Base-by-base conservation (phyloP, 768 basidiomycete species). In the Dioszegia aurantiaca region DNA sequence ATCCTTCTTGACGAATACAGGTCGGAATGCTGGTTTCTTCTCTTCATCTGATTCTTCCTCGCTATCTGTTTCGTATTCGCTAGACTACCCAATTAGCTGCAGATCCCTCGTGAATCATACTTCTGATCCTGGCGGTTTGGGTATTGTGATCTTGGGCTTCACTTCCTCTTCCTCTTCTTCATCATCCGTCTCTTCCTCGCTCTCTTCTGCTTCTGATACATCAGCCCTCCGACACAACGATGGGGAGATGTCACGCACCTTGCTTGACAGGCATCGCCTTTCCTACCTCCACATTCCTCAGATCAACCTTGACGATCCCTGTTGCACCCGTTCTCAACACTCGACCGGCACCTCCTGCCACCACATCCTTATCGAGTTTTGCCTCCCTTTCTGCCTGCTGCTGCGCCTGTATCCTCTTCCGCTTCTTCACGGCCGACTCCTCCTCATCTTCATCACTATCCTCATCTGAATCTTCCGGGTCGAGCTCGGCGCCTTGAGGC, bases 1-100 rank as follows among this genome's bases (percentile, higher is more conserved):
- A 40, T 68, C 64, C 42, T 98, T 98, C 55, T 89, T 89, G 17
- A 98, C 84, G 75, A 97, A 99, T 0, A 94, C 88, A 1, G 95
- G 95, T 62, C 93, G 82, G 77, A 94, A 91, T 62, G 86, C 84
- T 5, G 84, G 79, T 74, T 88, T 87, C 73, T 86, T 85, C 57
- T 70, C 71, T 51, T 75, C 73, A 41, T 74, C 72, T 8, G 65
- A 73, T 44, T 74, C 72, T 49, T 88, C 89, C 69, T 90, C 89
- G n/a, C 86, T 87, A 49, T 85, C 85, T n/a, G 81, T 83, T 69
- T 88, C 89, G 66, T 89, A 85, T 79, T 93, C 90, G 76, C 89
- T 90, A 36, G 89, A 89, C 74, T 76, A 42, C 6, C 58, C 44
- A 26, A 55, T 44, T n/a, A 46, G 19, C 63, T 39, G 21, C 24